phyloP scores from a whole-genome alignment of 75 land plant species.

The Pseudotsuga menziesii region DNA sequence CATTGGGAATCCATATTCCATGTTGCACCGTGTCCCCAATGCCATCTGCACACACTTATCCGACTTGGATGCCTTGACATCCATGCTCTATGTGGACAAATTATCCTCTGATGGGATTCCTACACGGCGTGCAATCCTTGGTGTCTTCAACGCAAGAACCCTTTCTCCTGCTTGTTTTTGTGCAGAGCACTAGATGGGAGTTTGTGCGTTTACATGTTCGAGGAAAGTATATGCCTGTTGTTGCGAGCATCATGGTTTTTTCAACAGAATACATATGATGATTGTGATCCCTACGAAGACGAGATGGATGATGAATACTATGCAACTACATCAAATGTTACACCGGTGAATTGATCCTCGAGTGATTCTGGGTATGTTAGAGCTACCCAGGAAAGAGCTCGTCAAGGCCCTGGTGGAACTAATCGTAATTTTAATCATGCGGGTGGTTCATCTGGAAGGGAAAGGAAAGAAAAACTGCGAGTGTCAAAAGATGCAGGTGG shows the following conservation, averaged over 20 bases:
- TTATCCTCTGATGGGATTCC: conserved; percentile 87
- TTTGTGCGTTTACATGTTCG: conserved; percentile 87
- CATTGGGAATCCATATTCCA: too few species aligned
- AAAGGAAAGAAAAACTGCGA: conserved; percentile 19
- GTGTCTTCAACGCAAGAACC: conserved; percentile 93
- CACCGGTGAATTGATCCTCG: conserved; percentile 92
- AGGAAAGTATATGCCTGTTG: conserved; percentile 91
- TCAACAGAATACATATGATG: conserved; percentile 26
- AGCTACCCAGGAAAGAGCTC: conserved; percentile 52
- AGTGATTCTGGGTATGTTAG: conserved; percentile 91
- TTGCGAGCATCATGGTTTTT: conserved; percentile 86
- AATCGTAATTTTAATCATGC: background rate
- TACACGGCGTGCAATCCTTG: conserved; percentile 57
- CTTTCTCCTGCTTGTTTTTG: conserved; percentile 66
- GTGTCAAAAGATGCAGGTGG: conserved; percentile 10
- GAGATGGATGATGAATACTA: conserved; percentile 39
- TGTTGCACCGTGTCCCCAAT: too few species aligned
- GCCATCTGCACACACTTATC: too few species aligned
- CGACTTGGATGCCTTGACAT: too few species aligned
- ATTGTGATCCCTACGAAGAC: conserved; percentile 41
- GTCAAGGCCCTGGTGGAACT: conserved; percentile 16
- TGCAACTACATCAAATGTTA: conserved; percentile 47
- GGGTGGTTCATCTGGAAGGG: conserved; percentile 23
- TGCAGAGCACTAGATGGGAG: conserved; percentile 89
- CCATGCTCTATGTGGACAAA: too few species aligned